A percentile compares a stretch with the other conserved stretches of the same genome.
Conservation (phyloP, 2,329 filamentous ascomycete species). For the Orbilia javanica region DNA sequence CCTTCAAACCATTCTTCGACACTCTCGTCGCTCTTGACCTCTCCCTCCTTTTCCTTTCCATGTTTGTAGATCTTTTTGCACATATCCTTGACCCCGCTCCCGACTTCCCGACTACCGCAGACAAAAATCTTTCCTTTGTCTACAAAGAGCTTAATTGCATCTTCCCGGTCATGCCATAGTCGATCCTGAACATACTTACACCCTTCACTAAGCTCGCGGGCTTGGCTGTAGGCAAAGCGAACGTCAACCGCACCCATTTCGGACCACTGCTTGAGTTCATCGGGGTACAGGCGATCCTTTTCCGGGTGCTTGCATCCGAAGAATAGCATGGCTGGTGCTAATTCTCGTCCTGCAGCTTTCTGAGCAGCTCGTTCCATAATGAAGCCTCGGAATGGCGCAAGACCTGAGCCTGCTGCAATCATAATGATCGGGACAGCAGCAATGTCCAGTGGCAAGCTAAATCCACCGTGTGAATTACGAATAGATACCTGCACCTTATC, state of each 20-base stretch:
- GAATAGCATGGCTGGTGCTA: constrained; percentile 76
- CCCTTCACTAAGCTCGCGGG: constrained; percentile 67
- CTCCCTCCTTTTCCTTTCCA: constrained; percentile 63
- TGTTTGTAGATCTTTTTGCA: constrained; percentile 67
- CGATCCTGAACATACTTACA: constrained; percentile 71
- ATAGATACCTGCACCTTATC: constrained; percentile 67
- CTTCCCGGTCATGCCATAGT: constrained; percentile 68
- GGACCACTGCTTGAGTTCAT: constrained; percentile 73
- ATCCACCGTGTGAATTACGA: constrained; percentile 67
- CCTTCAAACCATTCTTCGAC: constrained; percentile 67
- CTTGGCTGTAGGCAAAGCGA: constrained; percentile 72
- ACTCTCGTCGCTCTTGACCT: constrained; percentile 65
- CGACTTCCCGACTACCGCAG: constrained; percentile 72
- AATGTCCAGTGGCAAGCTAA: constrained; percentile 68
- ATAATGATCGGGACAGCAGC: constrained; percentile 70
- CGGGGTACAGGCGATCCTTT: constrained; percentile 73
- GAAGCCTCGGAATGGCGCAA: constrained; percentile 75
- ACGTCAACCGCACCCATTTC: constrained; percentile 73
- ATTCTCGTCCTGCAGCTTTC: constrained; percentile 67
- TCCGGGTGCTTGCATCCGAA: constrained; percentile 73
- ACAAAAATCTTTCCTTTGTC: constrained; percentile 73
- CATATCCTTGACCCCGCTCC: constrained; percentile 66
- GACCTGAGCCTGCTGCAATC: constrained; percentile 70
- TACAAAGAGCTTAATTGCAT: constrained; percentile 67
- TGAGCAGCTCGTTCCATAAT: constrained; percentile 72